Conservation (phyloP, 257 asterid genomes). For the Galeopsis tetrahit region DNA sequence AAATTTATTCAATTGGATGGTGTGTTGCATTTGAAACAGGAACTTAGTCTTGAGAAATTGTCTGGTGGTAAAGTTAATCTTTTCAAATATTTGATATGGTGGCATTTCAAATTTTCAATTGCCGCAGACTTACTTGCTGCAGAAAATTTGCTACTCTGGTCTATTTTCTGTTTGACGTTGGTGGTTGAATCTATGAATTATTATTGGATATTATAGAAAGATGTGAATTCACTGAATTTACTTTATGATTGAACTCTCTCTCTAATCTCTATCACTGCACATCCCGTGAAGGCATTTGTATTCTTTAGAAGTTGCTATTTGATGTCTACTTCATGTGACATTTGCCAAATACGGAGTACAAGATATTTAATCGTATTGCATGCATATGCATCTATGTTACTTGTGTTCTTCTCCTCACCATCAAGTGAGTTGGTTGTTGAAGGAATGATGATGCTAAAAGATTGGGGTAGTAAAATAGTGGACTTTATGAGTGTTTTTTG, state of each 20-base stretch:
- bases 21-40: constrained; percentile 23
- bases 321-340: background rate
- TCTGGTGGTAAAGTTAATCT: background rate
- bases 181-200: constrained; percentile 9
- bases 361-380: background rate
- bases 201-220: background rate
- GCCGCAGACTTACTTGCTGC: constrained; percentile 21
- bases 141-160: background rate
- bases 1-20: background rate
- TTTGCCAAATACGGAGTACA: constrained; percentile 1
- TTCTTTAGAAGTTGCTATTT: background rate
- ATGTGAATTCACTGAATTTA: background rate
- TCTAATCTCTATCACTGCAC: background rate
- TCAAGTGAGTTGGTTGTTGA: background rate
- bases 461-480: background rate
- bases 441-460: background rate
- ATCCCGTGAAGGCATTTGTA: background rate
- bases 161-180: constrained; percentile 6
- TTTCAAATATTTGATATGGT: background rate
- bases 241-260: background rate
- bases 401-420: background rate
- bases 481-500: background rate
- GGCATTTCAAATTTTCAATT: constrained; percentile 6
- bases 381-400: background rate
- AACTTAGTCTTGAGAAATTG: background rate